Evolutionary conservation across 306 rosid genomes (phyloP), one percentile per base, ranked within the genome.

Genomic region (Sophora flavescens): DNA sequence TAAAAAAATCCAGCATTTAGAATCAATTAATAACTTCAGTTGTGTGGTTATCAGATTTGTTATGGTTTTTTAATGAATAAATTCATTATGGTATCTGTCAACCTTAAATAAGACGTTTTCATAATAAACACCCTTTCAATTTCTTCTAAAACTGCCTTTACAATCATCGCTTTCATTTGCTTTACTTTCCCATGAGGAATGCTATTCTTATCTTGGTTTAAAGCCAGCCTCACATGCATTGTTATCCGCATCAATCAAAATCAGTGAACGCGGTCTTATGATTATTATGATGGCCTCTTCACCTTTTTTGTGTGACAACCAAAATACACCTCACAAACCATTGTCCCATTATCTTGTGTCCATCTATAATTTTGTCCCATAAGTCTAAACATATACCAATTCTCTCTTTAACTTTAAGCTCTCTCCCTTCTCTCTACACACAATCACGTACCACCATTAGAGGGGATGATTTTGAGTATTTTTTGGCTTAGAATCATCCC

Each of bases 151-250:
- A 42, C 58, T 17, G 32, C 16, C 48, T 66, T 68, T 48, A 9
- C 26, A 68, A 72, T 35, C 64, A 57, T 52, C 8, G 18, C 38
- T 78, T 68, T 57, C 15, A 56, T 41, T 14, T 30, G 33, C 36
- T 69, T 74, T 60, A 17, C 57, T 67, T 71, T 62, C 5, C 6
- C 3, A 45, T 3, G 64, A 32, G 42, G 58, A 68, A 68, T 80
- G 73, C 39, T 52, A 70, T 74, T 57, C 79, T 63, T 52, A 54
- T 63, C 79, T 69, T 72, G 12, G 51, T 69, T 30, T 63, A 64
- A 72, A 70, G 86, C 44, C 78, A 77, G 67, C 22, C 64, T 82
- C 92, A 86, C 89, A 87, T 88, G 92, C 74, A 35, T 85, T 57
- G 66, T 58, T 51, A 68, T 78, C 61, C 42, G 60, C 80, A 70